Evolutionary conservation across 768 basidiomycete genomes (phyloP), one percentile per base, ranked within the genome.

Genomic region (Leccinum longicurvipes): DNA sequence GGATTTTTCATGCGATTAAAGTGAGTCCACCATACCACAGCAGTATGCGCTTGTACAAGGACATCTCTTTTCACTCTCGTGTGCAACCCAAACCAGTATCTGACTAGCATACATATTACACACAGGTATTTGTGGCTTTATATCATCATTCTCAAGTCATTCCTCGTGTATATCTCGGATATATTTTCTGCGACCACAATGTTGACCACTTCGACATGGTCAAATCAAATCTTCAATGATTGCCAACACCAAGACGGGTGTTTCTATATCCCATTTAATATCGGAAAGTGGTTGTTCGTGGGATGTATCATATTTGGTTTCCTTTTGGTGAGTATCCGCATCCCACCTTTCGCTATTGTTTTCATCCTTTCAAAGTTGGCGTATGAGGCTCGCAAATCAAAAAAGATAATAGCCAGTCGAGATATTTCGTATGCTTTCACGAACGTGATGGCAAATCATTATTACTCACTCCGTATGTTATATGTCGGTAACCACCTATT

Each of bases 261-360:
- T 69, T 85, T 93, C 50, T 83, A 88, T 67, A 89, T 94, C 61
- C 87, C 91, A 2, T 98, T 97, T 75, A 76, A 79, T 56, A 84
- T 91, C 53, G 94, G 92, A 50, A 91, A 94, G 73, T 98, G 93
- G 93, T 77, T 99, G 58, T 98, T 98, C 76, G 89, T 97, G 19
- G 93, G 93, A 46, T 98, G 96, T 74, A 98, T 99, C 81, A 89
- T 97, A 63, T 91, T 97, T 72, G 93, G 92, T n/a, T 98, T 98
- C 77, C 78, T 99, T 27, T 76, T 99, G 70, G 93, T 93, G 66
- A 59, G 89, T 56, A 29, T 21, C 14, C 24, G 6, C 19, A 19
- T 48, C 52, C 6, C 23, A 24, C 8, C n/a, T 4, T 19, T 21
- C 29, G 41, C 58, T 36, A 10, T n/a, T 58, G 24, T 55, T 54